phyloP scores from a whole-genome alignment of 495 filamentous ascomycete species.

The Penicillium chermesinum region DNA sequence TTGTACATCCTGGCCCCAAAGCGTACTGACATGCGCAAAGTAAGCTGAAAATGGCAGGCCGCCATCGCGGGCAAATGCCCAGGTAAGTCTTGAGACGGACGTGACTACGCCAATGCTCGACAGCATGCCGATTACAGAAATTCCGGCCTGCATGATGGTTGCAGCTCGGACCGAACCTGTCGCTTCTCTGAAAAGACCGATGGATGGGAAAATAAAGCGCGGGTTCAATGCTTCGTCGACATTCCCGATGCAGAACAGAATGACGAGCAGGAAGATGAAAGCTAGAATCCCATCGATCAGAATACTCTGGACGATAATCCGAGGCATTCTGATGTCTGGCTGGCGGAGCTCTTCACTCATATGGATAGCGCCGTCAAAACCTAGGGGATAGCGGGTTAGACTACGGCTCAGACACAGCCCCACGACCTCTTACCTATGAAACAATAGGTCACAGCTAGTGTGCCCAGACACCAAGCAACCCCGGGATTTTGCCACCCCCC shows the following conservation, averaged over 20 bases:
- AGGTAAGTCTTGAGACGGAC: slow-evolving; percentile 46
- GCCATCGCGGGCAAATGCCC: slow-evolving; percentile 54
- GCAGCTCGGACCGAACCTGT: slow-evolving; percentile 22
- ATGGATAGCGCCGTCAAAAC: slow-evolving; percentile 28
- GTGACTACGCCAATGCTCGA: slow-evolving; percentile 28
- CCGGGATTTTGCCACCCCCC: slow-evolving; percentile 33
- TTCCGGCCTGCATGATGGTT: slow-evolving; percentile 20
- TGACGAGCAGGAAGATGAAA: slow-evolving; percentile 31
- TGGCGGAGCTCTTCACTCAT: slow-evolving; percentile 38
- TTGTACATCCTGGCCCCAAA: background rate
- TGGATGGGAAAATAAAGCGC: slow-evolving; percentile 20
- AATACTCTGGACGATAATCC: slow-evolving; percentile 29
- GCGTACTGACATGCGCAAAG: slow-evolving; percentile 37
- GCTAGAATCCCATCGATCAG: slow-evolving; percentile 34
- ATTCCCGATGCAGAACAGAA: slow-evolving; percentile 38
- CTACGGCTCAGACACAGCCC: no score
- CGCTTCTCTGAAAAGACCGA: slow-evolving; percentile 23
- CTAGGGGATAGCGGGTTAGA: background rate
- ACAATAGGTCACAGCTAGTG: slow-evolving; percentile 26
- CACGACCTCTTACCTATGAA: slow-evolving; percentile 30
- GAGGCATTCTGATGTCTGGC: slow-evolving; percentile 28
- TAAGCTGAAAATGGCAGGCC: slow-evolving; percentile 45
- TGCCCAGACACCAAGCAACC: slow-evolving; percentile 36
- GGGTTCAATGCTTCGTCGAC: slow-evolving; percentile 25
- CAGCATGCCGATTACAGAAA: slow-evolving; percentile 17